Base-by-base conservation (phyloP, 345 rosid species). In the Populus deltoides region DNA sequence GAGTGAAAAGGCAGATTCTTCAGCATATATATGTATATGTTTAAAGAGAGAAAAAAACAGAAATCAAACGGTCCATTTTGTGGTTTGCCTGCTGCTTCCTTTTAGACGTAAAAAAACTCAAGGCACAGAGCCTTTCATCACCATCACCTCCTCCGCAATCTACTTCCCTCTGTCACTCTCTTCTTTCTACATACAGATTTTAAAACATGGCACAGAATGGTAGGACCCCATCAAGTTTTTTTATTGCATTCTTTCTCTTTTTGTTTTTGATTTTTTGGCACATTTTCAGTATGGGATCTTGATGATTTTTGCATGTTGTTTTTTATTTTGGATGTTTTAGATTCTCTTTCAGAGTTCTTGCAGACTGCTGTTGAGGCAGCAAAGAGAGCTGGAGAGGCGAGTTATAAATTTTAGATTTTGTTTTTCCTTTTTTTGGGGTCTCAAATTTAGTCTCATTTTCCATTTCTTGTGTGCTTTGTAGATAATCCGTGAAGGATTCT, bases 301-400 rank as follows among this genome's bases (percentile, higher is more conserved):
- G 36, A 22, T 57, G 63, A 57, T n/a, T 82, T 43, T 71, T 53
- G 9, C 51, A 6, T 79, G 55, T 35, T 36, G 3, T 71, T 69
- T 66, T 39, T 61, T 67, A 62, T 74, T 38, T 38, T 24, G 49
- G 72, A 53, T 67, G 24, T 74, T 81, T 68, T 75, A 93, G 98
- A 81, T 89, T 90, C 87, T 59, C 82, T 88, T 67, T 86, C 84
- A 66, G 82, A 77, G 82, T 93, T 86, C 83, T 76, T 93, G 81
- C 85, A 82, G 57, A 80, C 93, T n/a, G 97, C 98, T 43, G 85
- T 89, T 75, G 98, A 91, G 74, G 98, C 99, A 35, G 98, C 98
- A 27, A 89, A 91, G 84, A 83, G 29, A 84, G 99, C 99, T 76
- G 97, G 98, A 47, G 86, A 93, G 91, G 98, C 91, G 24, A 25